Base-by-base conservation (phyloP, 139 green algal species). In the Tetraselmis chui region DNA sequence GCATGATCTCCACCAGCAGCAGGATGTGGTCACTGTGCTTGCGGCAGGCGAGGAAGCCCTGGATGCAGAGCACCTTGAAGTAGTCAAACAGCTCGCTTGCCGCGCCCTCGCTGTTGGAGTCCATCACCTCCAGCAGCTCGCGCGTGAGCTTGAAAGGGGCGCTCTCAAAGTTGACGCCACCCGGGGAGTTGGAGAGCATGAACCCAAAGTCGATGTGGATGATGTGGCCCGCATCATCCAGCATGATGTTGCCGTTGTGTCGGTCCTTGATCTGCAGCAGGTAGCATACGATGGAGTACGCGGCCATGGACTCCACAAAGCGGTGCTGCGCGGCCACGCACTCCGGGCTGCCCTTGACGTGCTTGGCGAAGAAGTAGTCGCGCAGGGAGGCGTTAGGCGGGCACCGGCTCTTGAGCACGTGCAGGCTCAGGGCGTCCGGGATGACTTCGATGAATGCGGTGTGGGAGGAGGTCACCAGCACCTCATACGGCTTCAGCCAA, bases 181-280 rank as follows among this genome's bases (percentile, higher is more conserved):
- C 93, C 23, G 91, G 92, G 23, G 84, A 93, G 83, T 86, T 91
- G 84, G 92, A 92, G 30, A 99, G 92, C 94, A 99, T 98, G 88
- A 99, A 99, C 76, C 97, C 97, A 89, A 98, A 99, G 90, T 99
- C 97, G 75, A 99, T 99, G 92, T 99, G 97, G 28, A 99, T 93
- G 29, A 99, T 85, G 86, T 95, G 93, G 31, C 97, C 94, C 27
- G 83, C 84, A 11, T 91, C 85, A 31, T 95, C 91, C 74, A 98
- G 76, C 82, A 98, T 85, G 81, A 98, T 94, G 89, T 98, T 98
- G 84, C 93, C 94, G 83, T 97, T 97, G 88, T 97, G 94, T 75
- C 89, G 83, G 67, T 93, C 80, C 59, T 93, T 93, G 76, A 96
- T 88, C 83, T 96, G 91, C 59, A 98, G 86, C 30, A 98, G 58